phyloP scores from a whole-genome alignment of 257 asterid species.

The Solanum acaule region DNA sequence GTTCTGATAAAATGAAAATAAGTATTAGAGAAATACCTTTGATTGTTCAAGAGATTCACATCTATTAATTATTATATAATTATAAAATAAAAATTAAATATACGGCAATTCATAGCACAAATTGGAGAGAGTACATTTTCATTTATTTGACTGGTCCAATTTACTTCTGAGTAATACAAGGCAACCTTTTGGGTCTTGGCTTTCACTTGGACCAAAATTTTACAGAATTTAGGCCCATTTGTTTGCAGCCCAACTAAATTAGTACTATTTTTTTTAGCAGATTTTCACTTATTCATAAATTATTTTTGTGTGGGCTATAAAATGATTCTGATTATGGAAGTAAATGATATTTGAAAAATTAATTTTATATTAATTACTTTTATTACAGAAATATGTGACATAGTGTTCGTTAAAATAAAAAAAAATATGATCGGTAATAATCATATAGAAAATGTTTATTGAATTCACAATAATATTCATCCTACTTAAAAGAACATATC shows the following conservation, averaged over 20 bases:
- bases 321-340: not conserved
- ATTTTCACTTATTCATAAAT: not conserved
- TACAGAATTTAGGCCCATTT: not conserved
- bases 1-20: not conserved
- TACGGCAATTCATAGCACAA: no score
- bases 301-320: not conserved
- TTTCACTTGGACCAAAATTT: not conserved
- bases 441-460: not conserved
- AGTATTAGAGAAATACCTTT: accelerated
- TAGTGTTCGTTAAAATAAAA: not conserved
- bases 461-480: not conserved
- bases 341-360: not conserved
- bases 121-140: no score
- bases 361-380: not conserved
- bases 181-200: not conserved
- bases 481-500: not conserved
- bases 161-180: not conserved
- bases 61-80: no score
- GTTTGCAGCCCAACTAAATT: not conserved
- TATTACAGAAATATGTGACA: not conserved
- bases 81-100: no score
- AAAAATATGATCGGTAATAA: not conserved
- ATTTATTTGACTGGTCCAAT: not conserved
- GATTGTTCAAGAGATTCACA: no score
- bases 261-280: not conserved